phyloP scores from a whole-genome alignment of 1,284 basidiomycete species.

The Violaceomyces palustris region DNA sequence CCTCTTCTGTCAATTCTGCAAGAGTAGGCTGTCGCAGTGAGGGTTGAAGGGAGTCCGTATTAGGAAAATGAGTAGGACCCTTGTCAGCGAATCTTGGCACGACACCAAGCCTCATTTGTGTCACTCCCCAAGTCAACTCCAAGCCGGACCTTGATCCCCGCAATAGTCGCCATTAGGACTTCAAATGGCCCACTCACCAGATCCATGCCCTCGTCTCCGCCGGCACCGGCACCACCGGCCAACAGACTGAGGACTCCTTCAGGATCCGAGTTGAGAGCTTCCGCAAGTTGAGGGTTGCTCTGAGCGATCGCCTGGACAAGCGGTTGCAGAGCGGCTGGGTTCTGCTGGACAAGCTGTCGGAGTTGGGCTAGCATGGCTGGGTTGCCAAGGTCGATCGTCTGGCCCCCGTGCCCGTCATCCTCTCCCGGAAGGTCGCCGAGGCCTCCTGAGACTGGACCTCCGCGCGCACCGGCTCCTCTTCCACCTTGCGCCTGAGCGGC shows the following conservation, averaged over 20 bases:
- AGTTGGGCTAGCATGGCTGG: constrained; percentile 48
- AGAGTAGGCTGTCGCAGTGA: constrained; percentile 23
- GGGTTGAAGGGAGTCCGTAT: neutral
- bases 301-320: constrained; percentile 50
- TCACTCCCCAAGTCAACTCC: too few relatives aligned
- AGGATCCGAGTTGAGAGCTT: constrained; percentile 46
- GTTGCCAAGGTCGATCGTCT: constrained; percentile 49
- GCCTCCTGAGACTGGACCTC: constrained; percentile 12
- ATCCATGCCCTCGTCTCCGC: constrained; percentile 38
- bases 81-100: constrained; percentile 1
- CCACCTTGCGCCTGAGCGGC: constrained; percentile 44
- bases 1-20: constrained; percentile 40
- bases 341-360: constrained; percentile 45
- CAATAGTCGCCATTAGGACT: too few relatives aligned
- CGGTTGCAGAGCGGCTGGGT: constrained; percentile 49
- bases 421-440: constrained; percentile 29
- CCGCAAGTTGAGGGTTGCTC: constrained; percentile 48
- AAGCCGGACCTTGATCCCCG: too few relatives aligned
- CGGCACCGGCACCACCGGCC: constrained; percentile 32
- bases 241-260: constrained; percentile 47
- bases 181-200: too few relatives aligned
- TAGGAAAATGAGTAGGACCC: neutral
- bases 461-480: constrained; percentile 18
- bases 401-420: constrained; percentile 42
- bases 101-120: too few relatives aligned